Percentiles rank a stretch among this genome's conserved stretches.
Evolutionary conservation across 2,329 filamentous ascomycete genomes (phyloP).

Genomic region (Cylindrodendrum hubeiense): DNA sequence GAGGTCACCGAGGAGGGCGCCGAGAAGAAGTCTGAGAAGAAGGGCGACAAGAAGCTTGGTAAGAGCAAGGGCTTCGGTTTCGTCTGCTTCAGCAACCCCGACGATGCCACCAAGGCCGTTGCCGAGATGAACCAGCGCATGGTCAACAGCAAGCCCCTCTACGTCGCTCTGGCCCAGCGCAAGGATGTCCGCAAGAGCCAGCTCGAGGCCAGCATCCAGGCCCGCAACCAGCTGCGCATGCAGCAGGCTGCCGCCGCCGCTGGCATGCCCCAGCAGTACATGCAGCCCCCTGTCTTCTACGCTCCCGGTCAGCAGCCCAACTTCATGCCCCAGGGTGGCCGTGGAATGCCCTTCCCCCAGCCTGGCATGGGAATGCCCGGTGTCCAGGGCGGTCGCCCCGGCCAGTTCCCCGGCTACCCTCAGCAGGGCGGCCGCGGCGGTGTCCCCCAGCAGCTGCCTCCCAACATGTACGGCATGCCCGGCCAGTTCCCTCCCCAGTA

Average conservation of each 20-base stretch:
- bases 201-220: conserved; percentile 99
- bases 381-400: conserved; percentile 84
- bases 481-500: conserved; percentile 85
- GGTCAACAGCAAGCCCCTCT: conserved; percentile 95
- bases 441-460: conserved; percentile 87
- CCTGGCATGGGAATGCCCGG: conserved; percentile 75
- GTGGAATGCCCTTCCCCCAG: conserved; percentile 76
- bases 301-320: conserved; percentile 83
- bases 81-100: conserved; percentile 99
- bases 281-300: conserved; percentile 94
- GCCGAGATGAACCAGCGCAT: conserved; percentile 99
- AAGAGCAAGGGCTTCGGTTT: conserved; percentile 99
- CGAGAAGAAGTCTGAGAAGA: conserved; percentile 72
- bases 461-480: conserved; percentile 86
- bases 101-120: conserved; percentile 98
- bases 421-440: conserved; percentile 91
- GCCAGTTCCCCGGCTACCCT: conserved; percentile 87
- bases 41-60: conserved; percentile 77
- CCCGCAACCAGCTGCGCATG: conserved; percentile 98
- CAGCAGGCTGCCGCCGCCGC: conserved; percentile 95
- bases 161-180: conserved; percentile 97
- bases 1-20: conserved; percentile 58
- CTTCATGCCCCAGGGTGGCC: conserved; percentile 74
- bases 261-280: conserved; percentile 88
- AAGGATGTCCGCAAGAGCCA: conserved; percentile 99